phyloP scores from a whole-genome alignment of 1,284 basidiomycete genomes.

The Erythrobasidium hasegawianum region DNA sequence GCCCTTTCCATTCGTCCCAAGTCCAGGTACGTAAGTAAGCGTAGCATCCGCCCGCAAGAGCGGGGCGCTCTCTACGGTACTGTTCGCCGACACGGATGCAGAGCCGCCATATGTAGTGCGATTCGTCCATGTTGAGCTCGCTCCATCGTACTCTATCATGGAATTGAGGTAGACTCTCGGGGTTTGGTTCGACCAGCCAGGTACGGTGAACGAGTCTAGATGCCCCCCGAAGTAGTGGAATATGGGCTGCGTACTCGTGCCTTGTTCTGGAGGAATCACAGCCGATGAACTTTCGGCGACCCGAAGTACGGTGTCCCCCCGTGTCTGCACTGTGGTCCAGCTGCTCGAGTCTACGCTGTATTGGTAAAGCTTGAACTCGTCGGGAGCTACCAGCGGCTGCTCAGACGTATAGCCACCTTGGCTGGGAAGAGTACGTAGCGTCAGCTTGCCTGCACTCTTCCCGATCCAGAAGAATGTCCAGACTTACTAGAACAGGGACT shows the following conservation, averaged over 20 bases:
- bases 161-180: conserved; percentile 41
- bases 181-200: conserved; percentile 41
- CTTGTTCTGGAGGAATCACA: conserved; percentile 35
- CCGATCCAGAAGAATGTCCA: not conserved
- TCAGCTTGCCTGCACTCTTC: not conserved
- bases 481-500: not conserved
- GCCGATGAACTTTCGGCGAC: conserved; percentile 42
- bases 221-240: conserved; percentile 43
- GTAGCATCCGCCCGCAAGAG: conserved; percentile 43
- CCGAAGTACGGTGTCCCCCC: conserved; percentile 38
- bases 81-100: conserved; percentile 37
- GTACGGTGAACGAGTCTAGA: conserved; percentile 40
- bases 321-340: conserved; percentile 37
- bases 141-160: conserved; percentile 39
- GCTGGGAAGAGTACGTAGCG: not conserved
- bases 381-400: conserved; percentile 39
- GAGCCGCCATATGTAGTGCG: conserved; percentile 36
- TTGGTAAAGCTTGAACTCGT: conserved; percentile 34
- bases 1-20: conserved; percentile 40
- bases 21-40: conserved; percentile 40
- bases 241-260: conserved; percentile 35
- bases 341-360: conserved; percentile 37
- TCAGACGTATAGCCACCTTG: conserved; percentile 43
- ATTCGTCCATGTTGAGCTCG: conserved; percentile 28
- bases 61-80: conserved; percentile 39